phyloP scores from a whole-genome alignment of 2,329 filamentous ascomycete genomes.

The Byssothecium circinans region DNA sequence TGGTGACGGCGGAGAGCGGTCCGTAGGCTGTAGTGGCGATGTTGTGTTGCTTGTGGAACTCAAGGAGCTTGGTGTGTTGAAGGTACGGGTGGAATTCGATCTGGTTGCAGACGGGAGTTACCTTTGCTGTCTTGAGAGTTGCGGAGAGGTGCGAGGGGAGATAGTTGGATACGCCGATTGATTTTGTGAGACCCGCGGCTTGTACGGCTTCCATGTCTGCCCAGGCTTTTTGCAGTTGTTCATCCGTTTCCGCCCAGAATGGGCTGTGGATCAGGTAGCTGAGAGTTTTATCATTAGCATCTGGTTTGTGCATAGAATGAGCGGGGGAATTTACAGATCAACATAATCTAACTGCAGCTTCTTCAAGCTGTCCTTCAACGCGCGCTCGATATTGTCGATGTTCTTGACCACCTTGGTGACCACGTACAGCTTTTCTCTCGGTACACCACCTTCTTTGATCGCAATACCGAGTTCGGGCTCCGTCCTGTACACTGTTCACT shows the following conservation, averaged over 20 bases:
- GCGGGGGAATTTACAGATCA: conserved; percentile 54
- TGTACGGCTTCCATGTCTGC: conserved; percentile 62
- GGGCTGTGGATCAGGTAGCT: conserved; percentile 65
- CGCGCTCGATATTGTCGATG: conserved; percentile 58
- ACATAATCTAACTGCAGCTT: conserved; percentile 64
- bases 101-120: conserved; percentile 66
- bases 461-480: conserved; percentile 53
- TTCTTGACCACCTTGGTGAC: conserved; percentile 60
- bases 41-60: conserved; percentile 54
- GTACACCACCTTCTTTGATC: conserved; percentile 49
- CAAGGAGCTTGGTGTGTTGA: conserved; percentile 61
- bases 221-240: conserved; percentile 61
- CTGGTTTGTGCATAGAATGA: neutral
- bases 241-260: conserved; percentile 58
- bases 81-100: conserved; percentile 71
- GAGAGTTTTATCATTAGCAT: too few species aligned
- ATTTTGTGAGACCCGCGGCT: conserved; percentile 58
- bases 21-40: conserved; percentile 53
- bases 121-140: conserved; percentile 55
- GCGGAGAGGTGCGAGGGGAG: conserved; percentile 57
- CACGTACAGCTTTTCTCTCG: conserved; percentile 52
- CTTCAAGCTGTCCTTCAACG: conserved; percentile 59
- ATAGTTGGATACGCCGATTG: conserved; percentile 66
- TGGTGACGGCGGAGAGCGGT: conserved; percentile 55
- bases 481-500: conserved; percentile 52